Base-by-base conservation (phyloP, 805 yeast species). In the Wickerhamiella qilinensis region DNA sequence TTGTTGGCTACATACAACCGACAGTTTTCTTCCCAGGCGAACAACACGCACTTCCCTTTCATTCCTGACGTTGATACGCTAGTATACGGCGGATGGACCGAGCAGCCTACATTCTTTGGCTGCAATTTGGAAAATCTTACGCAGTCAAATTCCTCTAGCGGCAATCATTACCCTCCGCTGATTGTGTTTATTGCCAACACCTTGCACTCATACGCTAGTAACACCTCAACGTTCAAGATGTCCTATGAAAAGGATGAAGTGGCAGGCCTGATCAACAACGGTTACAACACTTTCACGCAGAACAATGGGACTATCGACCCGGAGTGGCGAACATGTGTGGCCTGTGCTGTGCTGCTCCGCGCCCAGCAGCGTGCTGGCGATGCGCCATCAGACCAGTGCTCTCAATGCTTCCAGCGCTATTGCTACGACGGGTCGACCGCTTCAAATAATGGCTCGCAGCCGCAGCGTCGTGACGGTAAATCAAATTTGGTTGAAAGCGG, bases 271-370 rank as follows among this genome's bases (percentile, higher is more conserved):
- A 70, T 80, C 43, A 57, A 63, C 46, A 81, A 81, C 52, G 91
- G 91, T 7, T 77, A 73, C 52, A 83, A 77, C 50, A 66, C 69
- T 4, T 65, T 75, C 6, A 63, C 84, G 1, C 65, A 77, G 50
- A 60, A 63, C 39, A 79, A 79, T 52, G 57, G 69, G 20, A 75
- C 86, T 7, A 50, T 71, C 20, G 86, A 77, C 49, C 54, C 62
- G 2, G 71, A 75, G 29, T 80, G 77, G 73, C 59, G 69, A 30
- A 65, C 73, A 3, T 80, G 93, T 61, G 68, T 79, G 38, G 78
- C 80, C 2, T 81, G 93, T 64, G 88, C 88, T 5, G 68, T 80
- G 30, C 62, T 81, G 41, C 73, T 79, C 56, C 71, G 93, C 56
- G 68, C 75, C 30, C 76, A 76, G 57, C 86, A 79, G 60, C 66